Conservation (phyloP, 257 asterid species). For the Nicotiana sylvestris region DNA sequence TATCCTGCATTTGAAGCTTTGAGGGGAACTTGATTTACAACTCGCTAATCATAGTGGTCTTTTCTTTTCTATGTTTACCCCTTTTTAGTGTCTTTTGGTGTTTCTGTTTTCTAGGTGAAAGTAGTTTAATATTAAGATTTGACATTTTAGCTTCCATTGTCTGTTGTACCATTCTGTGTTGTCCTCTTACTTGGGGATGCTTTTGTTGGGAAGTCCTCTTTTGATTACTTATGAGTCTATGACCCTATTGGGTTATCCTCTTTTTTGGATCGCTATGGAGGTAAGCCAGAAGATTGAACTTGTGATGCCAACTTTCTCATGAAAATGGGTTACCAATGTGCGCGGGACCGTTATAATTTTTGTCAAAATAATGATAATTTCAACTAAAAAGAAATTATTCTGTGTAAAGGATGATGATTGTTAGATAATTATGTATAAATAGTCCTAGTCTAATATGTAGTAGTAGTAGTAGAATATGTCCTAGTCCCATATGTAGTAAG, state of each 20-base stretch:
- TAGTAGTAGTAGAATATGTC: no score
- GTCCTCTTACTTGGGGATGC: not conserved
- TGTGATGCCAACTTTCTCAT: not conserved
- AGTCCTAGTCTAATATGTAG: no score
- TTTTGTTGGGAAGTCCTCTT: not conserved
- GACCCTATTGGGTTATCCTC: not conserved
- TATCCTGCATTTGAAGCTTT: not conserved
- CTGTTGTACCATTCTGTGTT: no score
- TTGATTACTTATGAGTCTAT: not conserved
- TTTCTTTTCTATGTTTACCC: not conserved
- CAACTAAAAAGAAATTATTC: not conserved
- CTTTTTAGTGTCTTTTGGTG: not conserved
- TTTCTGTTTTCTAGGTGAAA: not conserved
- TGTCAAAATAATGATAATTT: not conserved
- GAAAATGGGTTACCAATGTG: not conserved
- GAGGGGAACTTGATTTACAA: not conserved
- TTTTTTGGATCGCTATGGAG: not conserved
- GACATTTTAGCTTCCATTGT: not conserved
- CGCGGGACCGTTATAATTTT: not conserved
- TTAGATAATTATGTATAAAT: no score
- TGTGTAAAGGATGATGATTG: not conserved
- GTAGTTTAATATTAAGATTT: not conserved
- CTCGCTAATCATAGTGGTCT: not conserved
- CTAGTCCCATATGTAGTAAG: no score
- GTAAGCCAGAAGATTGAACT: not conserved